A percentile compares a stretch with the other conserved stretches of the same genome.
Evolutionary conservation across 257 asterid genomes (phyloP).

Genomic region (Plantago major): DNA sequence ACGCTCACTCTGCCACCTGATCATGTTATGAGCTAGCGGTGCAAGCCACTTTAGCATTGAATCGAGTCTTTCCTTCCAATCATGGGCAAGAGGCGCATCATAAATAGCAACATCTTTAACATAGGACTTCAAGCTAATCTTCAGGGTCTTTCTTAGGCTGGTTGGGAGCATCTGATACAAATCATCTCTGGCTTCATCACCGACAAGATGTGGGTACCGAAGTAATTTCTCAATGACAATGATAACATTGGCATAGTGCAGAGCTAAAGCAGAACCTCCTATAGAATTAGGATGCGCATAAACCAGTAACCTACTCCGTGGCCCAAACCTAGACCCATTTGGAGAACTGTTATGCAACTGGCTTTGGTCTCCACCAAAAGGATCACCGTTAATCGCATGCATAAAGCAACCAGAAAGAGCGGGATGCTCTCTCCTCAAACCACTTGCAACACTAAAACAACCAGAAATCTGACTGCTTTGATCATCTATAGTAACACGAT

Average conservation of each 20-base stretch:
- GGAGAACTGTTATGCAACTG: slow-evolving; percentile 7
- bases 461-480: slow-evolving; percentile 57
- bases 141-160: slow-evolving; percentile 65
- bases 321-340: slow-evolving; percentile 28
- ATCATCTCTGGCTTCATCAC: slow-evolving; percentile 91
- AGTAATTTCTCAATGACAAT: slow-evolving; percentile 77
- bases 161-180: slow-evolving; percentile 86
- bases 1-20: slow-evolving; percentile 90
- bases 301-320: slow-evolving; percentile 37
- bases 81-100: slow-evolving; percentile 84
- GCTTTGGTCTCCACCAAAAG: slow-evolving; percentile 20
- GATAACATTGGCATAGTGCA: slow-evolving; percentile 83
- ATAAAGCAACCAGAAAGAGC: slow-evolving; percentile 22
- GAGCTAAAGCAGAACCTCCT: slow-evolving; percentile 85
- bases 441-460: slow-evolving; percentile 37
- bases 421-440: slow-evolving; percentile 35
- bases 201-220: slow-evolving; percentile 79
- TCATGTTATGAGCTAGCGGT: slow-evolving; percentile 88
- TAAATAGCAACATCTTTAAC: slow-evolving; percentile 58
- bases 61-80: slow-evolving; percentile 72
- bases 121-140: slow-evolving; percentile 50
- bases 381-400: slow-evolving; percentile 26
- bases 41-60: slow-evolving; percentile 60
- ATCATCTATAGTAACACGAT: slow-evolving; percentile 37
- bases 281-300: slow-evolving; percentile 58